phyloP scores from a whole-genome alignment of 176 grass and related monocot species.

The Cenchrus americanus region DNA sequence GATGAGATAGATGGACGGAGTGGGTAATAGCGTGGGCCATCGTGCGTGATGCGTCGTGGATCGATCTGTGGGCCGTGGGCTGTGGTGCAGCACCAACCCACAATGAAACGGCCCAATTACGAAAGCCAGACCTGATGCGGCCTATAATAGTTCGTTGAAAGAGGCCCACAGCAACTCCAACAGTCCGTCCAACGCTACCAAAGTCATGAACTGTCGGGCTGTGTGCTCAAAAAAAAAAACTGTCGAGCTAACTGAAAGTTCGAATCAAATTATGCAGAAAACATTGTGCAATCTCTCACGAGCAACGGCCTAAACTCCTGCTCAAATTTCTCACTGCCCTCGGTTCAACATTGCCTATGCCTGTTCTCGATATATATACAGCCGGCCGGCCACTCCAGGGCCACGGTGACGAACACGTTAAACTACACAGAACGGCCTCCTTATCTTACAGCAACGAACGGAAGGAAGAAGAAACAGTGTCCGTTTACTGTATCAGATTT shows the following conservation, averaged over 20 bases:
- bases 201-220: too few species aligned
- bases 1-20: constrained; percentile 18
- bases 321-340: neutral
- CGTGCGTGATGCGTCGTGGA: neutral
- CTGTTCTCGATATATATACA: constrained; percentile 22
- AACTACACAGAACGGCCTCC: constrained; percentile 27
- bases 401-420: constrained; percentile 5
- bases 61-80: neutral
- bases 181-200: too few species aligned
- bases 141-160: too few species aligned
- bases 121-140: too few species aligned
- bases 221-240: neutral
- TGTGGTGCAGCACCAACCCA: too few species aligned
- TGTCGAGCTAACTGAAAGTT: neutral
- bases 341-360: neutral
- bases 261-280: neutral
- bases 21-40: constrained; percentile 29
- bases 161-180: too few species aligned
- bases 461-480: neutral
- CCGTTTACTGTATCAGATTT: neutral
- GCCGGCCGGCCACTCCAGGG: neutral
- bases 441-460: neutral
- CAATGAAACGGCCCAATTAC: too few species aligned
- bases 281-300: neutral
- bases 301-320: neutral